A percentile compares a stretch with the other conserved stretches of the same genome.
Conservation (phyloP, 192 early-diverging fungal species). For the Backusella circina region DNA sequence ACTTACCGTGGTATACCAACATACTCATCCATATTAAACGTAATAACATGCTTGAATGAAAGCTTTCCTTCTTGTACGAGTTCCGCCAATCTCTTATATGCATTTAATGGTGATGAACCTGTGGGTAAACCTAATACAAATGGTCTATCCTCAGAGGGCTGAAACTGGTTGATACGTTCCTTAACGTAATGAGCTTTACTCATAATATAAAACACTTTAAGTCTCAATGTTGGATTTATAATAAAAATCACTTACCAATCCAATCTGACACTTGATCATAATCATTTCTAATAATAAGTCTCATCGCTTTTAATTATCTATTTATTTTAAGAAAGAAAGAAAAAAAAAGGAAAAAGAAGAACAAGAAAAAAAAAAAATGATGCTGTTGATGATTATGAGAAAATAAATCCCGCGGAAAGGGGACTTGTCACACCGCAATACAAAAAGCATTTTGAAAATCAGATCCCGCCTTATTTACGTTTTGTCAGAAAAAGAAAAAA, state of each 20-base stretch:
- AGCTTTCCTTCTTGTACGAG: constrained; percentile 63
- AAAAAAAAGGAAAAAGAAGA: background rate
- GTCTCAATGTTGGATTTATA: background rate
- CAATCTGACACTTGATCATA: constrained; percentile 19
- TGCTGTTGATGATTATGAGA: background rate
- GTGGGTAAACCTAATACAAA: constrained; percentile 87
- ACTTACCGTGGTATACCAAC: constrained; percentile 71
- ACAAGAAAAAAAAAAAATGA: background rate
- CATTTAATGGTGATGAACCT: constrained; percentile 77
- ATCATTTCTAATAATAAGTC: constrained; percentile 15
- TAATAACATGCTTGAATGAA: constrained; percentile 78
- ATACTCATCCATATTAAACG: constrained; percentile 93
- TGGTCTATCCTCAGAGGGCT: constrained; percentile 69
- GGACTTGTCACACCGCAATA: background rate
- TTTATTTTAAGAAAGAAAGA: background rate
- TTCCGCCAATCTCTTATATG: constrained; percentile 74
- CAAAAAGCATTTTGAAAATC: background rate
- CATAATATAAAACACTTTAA: background rate
- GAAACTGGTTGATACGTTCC: constrained; percentile 75
- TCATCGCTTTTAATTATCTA: background rate
- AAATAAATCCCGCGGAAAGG: background rate
- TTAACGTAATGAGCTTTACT: constrained; percentile 70
- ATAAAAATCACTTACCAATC: constrained; percentile 2
- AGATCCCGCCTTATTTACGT: background rate
- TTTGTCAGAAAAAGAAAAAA: background rate